Evolutionary conservation across 345 rosid species (phyloP).

Genomic region (Eucalyptus fibrosa): DNA sequence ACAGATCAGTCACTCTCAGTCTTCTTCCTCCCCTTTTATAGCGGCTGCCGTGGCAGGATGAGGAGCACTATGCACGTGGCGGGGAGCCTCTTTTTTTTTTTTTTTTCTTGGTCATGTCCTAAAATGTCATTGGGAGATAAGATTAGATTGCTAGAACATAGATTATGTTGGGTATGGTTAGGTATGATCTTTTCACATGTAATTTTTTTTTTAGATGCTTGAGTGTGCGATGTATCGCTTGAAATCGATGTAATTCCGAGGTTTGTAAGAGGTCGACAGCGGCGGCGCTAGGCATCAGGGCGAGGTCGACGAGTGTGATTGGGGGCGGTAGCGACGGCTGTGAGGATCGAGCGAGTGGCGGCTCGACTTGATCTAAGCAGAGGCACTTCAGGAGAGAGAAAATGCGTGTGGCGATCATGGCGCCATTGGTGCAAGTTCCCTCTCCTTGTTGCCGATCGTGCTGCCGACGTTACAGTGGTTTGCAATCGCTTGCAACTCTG

Average conservation of each 20-base stretch:
- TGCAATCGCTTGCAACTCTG: accelerated
- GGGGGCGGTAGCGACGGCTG: accelerated
- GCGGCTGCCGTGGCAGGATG: neutral
- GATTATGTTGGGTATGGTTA: neutral
- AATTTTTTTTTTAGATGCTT: neutral
- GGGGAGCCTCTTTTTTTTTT: neutral
- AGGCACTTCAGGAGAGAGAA: neutral
- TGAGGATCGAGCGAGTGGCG: neutral
- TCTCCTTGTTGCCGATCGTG: accelerated
- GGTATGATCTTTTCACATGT: neutral
- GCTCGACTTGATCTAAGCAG: accelerated
- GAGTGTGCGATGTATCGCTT: neutral
- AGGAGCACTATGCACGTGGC: neutral
- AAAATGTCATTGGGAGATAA: neutral
- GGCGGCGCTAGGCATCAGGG: no score
- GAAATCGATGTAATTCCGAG: neutral
- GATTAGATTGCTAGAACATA: neutral
- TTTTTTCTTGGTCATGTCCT: neutral
- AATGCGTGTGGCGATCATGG: neutral
- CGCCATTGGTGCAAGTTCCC: accelerated
- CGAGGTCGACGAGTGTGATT: accelerated
- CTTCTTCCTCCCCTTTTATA: neutral
- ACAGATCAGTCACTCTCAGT: neutral
- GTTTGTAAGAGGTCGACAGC: neutral
- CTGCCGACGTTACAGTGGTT: accelerated